These are phyloP conservation scores for Camptophora hylomeconis DNA, from an alignment of 2,329 filamentous ascomycete genomes.

Conservation along the genomic window DNA sequence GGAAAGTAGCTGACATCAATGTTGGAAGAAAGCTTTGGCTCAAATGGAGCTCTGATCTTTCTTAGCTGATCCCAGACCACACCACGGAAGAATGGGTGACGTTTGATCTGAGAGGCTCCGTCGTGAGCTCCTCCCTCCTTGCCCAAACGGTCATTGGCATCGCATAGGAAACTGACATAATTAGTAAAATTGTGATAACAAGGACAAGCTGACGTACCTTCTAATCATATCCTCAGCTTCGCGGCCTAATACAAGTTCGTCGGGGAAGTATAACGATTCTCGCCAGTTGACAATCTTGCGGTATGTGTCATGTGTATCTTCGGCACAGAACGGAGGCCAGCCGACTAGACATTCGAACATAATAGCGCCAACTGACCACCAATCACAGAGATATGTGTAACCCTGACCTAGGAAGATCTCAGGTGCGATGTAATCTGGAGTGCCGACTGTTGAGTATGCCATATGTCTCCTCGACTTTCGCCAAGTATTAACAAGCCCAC, in stretches of 20 bases:
- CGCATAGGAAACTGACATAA: constrained; percentile 66
- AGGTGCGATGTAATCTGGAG: constrained; percentile 94
- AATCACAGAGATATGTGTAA: constrained; percentile 94
- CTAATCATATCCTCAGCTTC: constrained; percentile 88
- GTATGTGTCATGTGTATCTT: constrained; percentile 95
- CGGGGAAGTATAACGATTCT: constrained; percentile 88
- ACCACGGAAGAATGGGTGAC: constrained; percentile 88
- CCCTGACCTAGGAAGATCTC: constrained; percentile 96
- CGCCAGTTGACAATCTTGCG: constrained; percentile 99
- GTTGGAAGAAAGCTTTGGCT: constrained; percentile 82
- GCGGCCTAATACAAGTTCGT: constrained; percentile 75
- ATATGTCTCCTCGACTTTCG: constrained; percentile 87
- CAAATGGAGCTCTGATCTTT: constrained; percentile 87
- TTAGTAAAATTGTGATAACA: constrained; percentile 16
- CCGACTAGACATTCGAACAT: constrained; percentile 99
- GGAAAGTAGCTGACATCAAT: constrained; percentile 98
- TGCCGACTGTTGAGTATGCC: constrained; percentile 96
- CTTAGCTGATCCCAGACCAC: constrained; percentile 91
- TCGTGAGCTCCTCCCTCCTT: constrained; percentile 45
- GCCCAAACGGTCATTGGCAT: constrained; percentile 82
- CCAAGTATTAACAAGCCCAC: constrained; percentile 97
- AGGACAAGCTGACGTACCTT: constrained; percentile 46
- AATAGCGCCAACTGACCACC: constrained; percentile 97
- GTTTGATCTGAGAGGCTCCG: constrained; percentile 84
- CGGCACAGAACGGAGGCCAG: constrained; percentile 97